Evolutionary conservation across 2,329 filamentous ascomycete genomes (phyloP), one percentile per base, ranked within the genome.

Genomic region (Ophiostoma novo-ulmi): DNA sequence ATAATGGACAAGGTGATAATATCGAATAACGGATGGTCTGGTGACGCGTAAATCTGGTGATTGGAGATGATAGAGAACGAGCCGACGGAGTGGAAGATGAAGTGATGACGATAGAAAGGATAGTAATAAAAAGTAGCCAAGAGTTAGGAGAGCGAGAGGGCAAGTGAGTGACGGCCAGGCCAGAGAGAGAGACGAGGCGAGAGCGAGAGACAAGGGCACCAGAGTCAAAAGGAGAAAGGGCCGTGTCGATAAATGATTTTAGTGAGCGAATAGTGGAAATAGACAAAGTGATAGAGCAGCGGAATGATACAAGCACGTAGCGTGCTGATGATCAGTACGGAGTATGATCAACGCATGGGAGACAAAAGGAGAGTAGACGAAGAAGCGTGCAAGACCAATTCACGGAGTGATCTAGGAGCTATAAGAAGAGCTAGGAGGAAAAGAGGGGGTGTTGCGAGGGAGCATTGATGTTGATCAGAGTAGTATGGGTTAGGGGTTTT

Each of bases 391-490:
- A 58, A 17, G n/a, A n/a, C 22, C 52, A 58, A 26, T 58, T 22
- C 11, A 58, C 31, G 31, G 31, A 31, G 3, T 31, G 26, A 58
- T 58, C 22, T 31, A 58, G 52, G 52, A 58, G 52, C 52, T 58
- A 22, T 20, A 48, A 20, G 44, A 17, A 48, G 52, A 58, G 52
- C 52, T 58, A 58, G 52, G 52, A 58, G 52, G 52, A 64, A 64
- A 65, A 22, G 35, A 39, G 17, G 63, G 17, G 61, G 61, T 64
- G 61, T 22, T 64, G 61, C 61, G 35, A 38, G 36, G 52, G 52
- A 14, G 52, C 22, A 31, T 58, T 58, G 52, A 36, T 14, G 63
- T 20, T 65, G 63, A 65, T 65, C 63, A 39, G 63, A 22, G 63
- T 65, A 2, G 61, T 38, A 38, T 64, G 31, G 58, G 31, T 63